Conservation (phyloP, 805 yeast genomes). For the Clavispora phyllophila region DNA sequence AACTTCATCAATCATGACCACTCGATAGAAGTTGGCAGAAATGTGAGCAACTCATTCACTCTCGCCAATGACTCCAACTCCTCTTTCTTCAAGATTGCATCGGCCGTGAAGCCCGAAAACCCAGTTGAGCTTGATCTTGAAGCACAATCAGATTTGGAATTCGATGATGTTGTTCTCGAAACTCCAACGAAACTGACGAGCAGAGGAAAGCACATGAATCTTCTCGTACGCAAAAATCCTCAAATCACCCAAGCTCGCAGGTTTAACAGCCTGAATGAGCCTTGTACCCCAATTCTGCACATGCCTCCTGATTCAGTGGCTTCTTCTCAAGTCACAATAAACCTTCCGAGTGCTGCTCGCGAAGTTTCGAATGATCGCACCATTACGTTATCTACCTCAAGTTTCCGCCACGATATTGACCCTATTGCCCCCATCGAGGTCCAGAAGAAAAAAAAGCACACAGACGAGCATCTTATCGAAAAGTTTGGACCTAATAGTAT, state of each 20-base stretch:
- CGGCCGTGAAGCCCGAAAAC: constrained; percentile 12
- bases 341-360: constrained; percentile 7
- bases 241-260: constrained; percentile 1
- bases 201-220: constrained; percentile 9
- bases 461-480: constrained; percentile 42
- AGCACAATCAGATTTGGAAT: constrained; percentile 16
- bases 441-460: constrained; percentile 8
- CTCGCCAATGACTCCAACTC: constrained; percentile 29
- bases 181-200: constrained; percentile 32
- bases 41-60: constrained; percentile 15
- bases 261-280: constrained; percentile 7
- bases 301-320: constrained; percentile 15
- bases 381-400: constrained; percentile 4
- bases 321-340: constrained; percentile 20
- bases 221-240: constrained; percentile 1
- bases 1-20: constrained; percentile 12
- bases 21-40: constrained; percentile 39
- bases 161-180: constrained; percentile 23
- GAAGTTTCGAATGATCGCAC: constrained; percentile 8
- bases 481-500: constrained; percentile 57
- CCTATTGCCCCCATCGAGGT: neutral
- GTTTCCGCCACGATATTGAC: neutral
- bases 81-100: constrained; percentile 27
- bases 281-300: constrained; percentile 17
- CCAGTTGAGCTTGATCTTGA: constrained; percentile 18